Percentiles rank a stretch among this genome's conserved stretches.
Evolutionary conservation across 2,329 filamentous ascomycete species (phyloP).

Genomic region (Venturia aucupariae): DNA sequence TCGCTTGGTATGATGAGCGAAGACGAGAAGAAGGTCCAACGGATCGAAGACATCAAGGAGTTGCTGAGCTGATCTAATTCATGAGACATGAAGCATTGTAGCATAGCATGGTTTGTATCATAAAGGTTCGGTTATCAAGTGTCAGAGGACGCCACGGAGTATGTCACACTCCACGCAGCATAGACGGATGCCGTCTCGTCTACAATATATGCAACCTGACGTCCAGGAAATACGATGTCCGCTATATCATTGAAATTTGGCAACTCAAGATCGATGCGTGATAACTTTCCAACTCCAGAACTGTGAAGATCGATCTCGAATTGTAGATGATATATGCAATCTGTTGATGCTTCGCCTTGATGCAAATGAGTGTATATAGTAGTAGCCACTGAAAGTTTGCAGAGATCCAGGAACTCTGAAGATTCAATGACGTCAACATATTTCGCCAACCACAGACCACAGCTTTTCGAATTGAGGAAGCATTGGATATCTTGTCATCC

Average conservation of each 20-base stretch:
- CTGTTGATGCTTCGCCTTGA: neutral
- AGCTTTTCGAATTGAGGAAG: no score
- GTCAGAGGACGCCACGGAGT: neutral
- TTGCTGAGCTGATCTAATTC: conserved; percentile 52
- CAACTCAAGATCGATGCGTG: no score
- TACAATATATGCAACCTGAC: no score
- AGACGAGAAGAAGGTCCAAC: conserved; percentile 80
- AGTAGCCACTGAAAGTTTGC: no score
- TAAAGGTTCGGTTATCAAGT: neutral
- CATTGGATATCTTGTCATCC: no score
- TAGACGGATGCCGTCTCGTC: neutral
- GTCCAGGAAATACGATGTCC: no score
- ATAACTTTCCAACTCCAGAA: no score
- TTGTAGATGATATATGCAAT: neutral
- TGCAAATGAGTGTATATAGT: no score
- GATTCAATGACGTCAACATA: neutral
- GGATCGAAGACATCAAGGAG: conserved; percentile 91
- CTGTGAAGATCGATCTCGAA: neutral
- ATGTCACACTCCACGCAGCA: neutral
- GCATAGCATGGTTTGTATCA: neutral
- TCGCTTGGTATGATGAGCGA: conserved; percentile 91
- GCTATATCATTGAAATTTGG: no score
- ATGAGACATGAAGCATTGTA: neutral
- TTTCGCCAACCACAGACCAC: neutral
- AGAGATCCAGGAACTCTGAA: no score